phyloP scores from a whole-genome alignment of 2,329 filamentous ascomycete genomes.

The Cladophialophora exuberans region DNA sequence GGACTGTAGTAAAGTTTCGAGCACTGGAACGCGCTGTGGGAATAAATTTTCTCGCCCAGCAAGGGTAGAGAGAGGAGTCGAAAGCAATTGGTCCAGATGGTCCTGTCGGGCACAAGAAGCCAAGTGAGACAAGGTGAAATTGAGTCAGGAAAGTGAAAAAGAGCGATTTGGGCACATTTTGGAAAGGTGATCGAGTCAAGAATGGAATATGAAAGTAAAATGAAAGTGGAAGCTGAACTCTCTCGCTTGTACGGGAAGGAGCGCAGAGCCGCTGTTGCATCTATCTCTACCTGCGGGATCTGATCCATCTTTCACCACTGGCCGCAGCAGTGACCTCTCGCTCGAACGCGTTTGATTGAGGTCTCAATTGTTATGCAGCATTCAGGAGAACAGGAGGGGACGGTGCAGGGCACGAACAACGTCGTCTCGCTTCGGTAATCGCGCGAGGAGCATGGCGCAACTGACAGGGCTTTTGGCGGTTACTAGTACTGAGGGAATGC shows the following conservation, averaged over 20 bases:
- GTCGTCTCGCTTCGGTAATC: conserved; percentile 4
- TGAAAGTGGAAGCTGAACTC: too few species aligned
- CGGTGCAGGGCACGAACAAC: not conserved
- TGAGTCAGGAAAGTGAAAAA: not conserved
- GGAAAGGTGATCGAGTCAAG: too few species aligned
- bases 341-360: conserved; percentile 13
- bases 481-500: not conserved
- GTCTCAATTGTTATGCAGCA: conserved; percentile 15
- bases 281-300: too few species aligned
- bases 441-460: conserved; percentile 13
- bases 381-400: conserved; percentile 16
- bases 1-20: not conserved
- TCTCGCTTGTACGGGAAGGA: too few species aligned
- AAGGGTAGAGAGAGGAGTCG: not conserved
- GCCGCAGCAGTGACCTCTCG: not conserved
- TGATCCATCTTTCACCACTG: too few species aligned
- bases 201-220: not conserved
- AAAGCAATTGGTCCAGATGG: not conserved
- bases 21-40: not conserved
- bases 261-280: not conserved
- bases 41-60: not conserved
- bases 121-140: conserved; percentile 13
- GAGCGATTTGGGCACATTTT: not conserved
- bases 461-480: conserved; percentile 1
- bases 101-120: not conserved